Conservation (phyloP, 1,284 basidiomycete species). For the Chiua sp. region DNA sequence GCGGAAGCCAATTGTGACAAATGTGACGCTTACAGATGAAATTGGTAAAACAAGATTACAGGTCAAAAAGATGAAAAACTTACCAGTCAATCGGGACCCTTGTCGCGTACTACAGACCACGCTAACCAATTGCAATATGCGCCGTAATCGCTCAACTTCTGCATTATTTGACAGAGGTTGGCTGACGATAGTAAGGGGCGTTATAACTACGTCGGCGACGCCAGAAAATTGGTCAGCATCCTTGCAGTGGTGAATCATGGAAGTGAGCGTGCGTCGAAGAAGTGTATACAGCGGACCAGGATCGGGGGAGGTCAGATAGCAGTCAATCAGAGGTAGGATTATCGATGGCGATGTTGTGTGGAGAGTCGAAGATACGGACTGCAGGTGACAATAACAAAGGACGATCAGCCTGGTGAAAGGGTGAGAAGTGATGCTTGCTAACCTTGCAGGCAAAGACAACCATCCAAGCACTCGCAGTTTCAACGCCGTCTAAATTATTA, state of each 20-base stretch:
- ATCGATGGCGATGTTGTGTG: conserved; percentile 78
- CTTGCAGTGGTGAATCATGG: conserved; percentile 82
- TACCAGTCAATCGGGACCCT: conserved; percentile 63
- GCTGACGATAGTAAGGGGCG: conserved; percentile 34
- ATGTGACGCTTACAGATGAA: conserved; percentile 48
- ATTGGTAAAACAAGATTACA: neutral
- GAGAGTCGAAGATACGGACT: conserved; percentile 80
- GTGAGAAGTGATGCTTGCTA: conserved; percentile 18
- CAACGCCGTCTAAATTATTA: conserved; percentile 48
- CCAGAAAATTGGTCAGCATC: conserved; percentile 65
- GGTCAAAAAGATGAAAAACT: conserved; percentile 15
- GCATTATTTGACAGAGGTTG: conserved; percentile 17
- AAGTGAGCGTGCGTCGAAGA: conserved; percentile 74
- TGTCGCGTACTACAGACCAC: conserved; percentile 64
- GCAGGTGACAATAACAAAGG: neutral
- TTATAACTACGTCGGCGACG: conserved; percentile 59
- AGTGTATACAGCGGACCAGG: conserved; percentile 56
- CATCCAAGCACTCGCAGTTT: conserved; percentile 70
- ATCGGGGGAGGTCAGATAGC: conserved; percentile 52
- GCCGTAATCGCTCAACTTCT: conserved; percentile 37
- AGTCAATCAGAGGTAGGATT: conserved; percentile 58
- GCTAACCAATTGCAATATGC: conserved; percentile 53
- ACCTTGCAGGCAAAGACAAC: conserved; percentile 78
- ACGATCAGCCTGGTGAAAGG: conserved; percentile 6
- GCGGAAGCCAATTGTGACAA: conserved; percentile 51